Evolutionary conservation across 306 rosid genomes (phyloP).

Genomic region (Comarum palustre): DNA sequence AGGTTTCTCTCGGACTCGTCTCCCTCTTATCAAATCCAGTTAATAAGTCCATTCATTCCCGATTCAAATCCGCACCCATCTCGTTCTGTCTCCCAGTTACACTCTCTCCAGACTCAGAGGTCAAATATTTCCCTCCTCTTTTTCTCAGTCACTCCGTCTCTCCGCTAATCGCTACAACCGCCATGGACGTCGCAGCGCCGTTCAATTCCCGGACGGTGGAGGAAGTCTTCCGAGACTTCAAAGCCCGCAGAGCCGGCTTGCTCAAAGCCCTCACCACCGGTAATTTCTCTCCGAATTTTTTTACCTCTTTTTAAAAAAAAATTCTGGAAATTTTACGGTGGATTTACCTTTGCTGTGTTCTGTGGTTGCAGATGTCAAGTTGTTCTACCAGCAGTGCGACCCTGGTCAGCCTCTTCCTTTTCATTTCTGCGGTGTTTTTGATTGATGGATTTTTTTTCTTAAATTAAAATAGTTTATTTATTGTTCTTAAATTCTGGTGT

Average conservation of each 20-base stretch:
- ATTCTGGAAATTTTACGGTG: background rate
- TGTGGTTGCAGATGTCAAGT: constrained; percentile 42
- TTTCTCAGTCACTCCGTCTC: background rate
- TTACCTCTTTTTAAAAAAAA: background rate
- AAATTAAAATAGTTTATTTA: background rate
- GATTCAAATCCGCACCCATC: constrained; percentile 48
- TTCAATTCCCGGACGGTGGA: constrained; percentile 55
- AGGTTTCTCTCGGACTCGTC: constrained; percentile 27
- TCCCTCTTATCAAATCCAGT: constrained; percentile 33
- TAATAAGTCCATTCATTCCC: constrained; percentile 29
- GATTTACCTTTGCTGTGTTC: background rate
- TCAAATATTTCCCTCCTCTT: constrained; percentile 60
- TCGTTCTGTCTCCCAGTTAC: constrained; percentile 4
- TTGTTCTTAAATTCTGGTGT: background rate
- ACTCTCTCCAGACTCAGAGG: constrained; percentile 8
- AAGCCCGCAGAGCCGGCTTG: constrained; percentile 61
- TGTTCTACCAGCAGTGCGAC: constrained; percentile 59
- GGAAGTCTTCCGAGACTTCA: constrained; percentile 61
- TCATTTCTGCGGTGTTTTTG: background rate
- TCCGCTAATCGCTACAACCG: background rate
- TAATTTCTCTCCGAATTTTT: constrained; percentile 9
- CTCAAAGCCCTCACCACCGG: constrained; percentile 67
- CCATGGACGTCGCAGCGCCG: constrained; percentile 44
- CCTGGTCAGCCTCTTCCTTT: constrained; percentile 44
- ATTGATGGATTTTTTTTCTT: background rate